These are phyloP conservation scores for Epichloe gansuensis DNA, from an alignment of 2,329 filamentous ascomycete genomes.

Conservation along the genomic window DNA sequence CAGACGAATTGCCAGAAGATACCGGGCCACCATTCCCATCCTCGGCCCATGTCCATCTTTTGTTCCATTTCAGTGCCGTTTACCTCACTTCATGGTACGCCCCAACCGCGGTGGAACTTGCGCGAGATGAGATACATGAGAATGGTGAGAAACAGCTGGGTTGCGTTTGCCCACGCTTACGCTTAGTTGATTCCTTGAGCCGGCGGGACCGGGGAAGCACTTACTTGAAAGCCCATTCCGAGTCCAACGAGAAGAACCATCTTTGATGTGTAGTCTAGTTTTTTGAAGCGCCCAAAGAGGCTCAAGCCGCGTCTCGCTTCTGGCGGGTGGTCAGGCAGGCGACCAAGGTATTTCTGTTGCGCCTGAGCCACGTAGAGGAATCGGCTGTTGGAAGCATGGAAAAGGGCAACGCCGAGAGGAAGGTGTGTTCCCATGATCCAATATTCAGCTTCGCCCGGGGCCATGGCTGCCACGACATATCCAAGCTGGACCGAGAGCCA, in stretches of 20 bases:
- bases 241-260: constrained; percentile 37
- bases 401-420: constrained; percentile 50
- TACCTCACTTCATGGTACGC: constrained; percentile 47
- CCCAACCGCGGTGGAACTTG: constrained; percentile 28
- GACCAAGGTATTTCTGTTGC: constrained; percentile 25
- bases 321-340: neutral
- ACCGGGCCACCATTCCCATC: constrained; percentile 55
- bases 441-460: constrained; percentile 40
- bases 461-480: constrained; percentile 22
- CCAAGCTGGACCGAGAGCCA: constrained; percentile 26
- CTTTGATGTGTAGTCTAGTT: constrained; percentile 27
- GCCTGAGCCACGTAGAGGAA: constrained; percentile 43
- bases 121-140: constrained; percentile 45
- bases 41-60: constrained; percentile 30
- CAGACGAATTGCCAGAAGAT: constrained; percentile 49
- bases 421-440: constrained; percentile 55
- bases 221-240: constrained; percentile 43
- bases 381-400: constrained; percentile 49
- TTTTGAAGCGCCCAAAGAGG: constrained; percentile 17
- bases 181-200: neutral
- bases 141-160: constrained; percentile 43
- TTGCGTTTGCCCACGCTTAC: neutral
- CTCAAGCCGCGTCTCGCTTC: constrained; percentile 11
- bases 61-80: constrained; percentile 33
- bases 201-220: constrained; percentile 5